Conservation (phyloP, 2,329 filamentous ascomycete species). For the Penicillium sp. region DNA sequence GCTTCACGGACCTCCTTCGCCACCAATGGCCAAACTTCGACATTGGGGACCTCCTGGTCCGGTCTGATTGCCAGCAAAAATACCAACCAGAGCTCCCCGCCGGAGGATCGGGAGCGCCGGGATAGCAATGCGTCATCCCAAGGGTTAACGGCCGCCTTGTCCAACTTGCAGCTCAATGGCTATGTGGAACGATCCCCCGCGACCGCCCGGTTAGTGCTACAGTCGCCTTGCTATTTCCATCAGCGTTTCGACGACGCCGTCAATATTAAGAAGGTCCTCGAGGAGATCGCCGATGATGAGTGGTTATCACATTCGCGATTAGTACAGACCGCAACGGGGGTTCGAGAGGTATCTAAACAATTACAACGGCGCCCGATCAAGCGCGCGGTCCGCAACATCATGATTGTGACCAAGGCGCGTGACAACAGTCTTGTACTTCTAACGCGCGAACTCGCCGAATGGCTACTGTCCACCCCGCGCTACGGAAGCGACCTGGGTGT, state of each 20-base stretch:
- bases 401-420: conserved; percentile 97
- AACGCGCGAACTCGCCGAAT: conserved; percentile 82
- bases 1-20: conserved; percentile 57
- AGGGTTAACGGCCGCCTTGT: conserved; percentile 61
- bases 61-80: conserved; percentile 53
- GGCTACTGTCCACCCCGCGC: conserved; percentile 83
- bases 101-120: conserved; percentile 34
- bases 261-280: conserved; percentile 89
- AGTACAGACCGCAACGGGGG: conserved; percentile 91
- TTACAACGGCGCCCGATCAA: conserved; percentile 89
- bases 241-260: conserved; percentile 95
- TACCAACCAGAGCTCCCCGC: conserved; percentile 16
- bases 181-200: conserved; percentile 47
- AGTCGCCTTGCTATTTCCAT: conserved; percentile 97
- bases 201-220: conserved; percentile 62
- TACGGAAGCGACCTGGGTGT: conserved; percentile 89
- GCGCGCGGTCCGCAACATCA: conserved; percentile 86
- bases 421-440: conserved; percentile 90
- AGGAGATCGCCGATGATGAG: conserved; percentile 86
- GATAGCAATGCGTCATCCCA: conserved; percentile 54
- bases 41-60: conserved; percentile 61
- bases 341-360: conserved; percentile 93
- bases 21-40: conserved; percentile 50
- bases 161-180: conserved; percentile 48
- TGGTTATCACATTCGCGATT: conserved; percentile 90